phyloP scores from a whole-genome alignment of 768 basidiomycete genomes.

The Chiua virens region DNA sequence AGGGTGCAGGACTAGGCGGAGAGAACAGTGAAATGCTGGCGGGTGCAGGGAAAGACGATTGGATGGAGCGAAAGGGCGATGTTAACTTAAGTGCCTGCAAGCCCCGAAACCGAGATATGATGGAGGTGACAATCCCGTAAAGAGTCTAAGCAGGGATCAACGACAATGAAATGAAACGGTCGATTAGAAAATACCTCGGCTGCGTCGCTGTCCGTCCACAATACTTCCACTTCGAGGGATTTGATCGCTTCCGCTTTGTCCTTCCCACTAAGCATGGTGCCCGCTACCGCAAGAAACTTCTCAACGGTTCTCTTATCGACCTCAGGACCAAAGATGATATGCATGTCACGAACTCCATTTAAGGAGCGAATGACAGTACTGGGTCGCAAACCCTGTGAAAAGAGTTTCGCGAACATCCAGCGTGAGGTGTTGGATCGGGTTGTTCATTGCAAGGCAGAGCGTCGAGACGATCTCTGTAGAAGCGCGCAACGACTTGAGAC shows the following conservation, averaged over 20 bases:
- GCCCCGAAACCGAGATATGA: conserved; percentile 33
- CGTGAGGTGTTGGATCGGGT: conserved; percentile 21
- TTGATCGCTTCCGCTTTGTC: conserved; percentile 12
- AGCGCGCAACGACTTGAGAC: conserved; percentile 27
- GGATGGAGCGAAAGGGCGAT: conserved; percentile 31
- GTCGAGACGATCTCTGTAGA: conserved; percentile 23
- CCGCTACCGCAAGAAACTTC: conserved; percentile 29
- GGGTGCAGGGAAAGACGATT: conserved; percentile 14
- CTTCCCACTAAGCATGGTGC: conserved; percentile 18
- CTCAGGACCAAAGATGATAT: conserved; percentile 28
- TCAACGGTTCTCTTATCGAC: conserved; percentile 35
- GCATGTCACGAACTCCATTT: conserved; percentile 29
- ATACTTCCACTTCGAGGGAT: conserved; percentile 29
- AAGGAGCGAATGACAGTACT: conserved; percentile 26
- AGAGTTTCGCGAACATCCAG: conserved; percentile 28
- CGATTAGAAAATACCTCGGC: conserved; percentile 20
- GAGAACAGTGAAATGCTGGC: conserved; percentile 1
- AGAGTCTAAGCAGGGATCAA: conserved; percentile 19
- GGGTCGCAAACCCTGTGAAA: conserved; percentile 29
- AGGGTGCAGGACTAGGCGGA: conserved; percentile 2
- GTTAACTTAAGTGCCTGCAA: conserved; percentile 30
- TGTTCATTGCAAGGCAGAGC: conserved; percentile 17
- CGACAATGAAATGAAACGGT: neutral
- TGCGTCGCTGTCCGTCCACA: conserved; percentile 28
- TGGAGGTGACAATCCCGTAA: conserved; percentile 29